phyloP scores from a whole-genome alignment of 257 asterid species.

The Fraxinus cuspidata region DNA sequence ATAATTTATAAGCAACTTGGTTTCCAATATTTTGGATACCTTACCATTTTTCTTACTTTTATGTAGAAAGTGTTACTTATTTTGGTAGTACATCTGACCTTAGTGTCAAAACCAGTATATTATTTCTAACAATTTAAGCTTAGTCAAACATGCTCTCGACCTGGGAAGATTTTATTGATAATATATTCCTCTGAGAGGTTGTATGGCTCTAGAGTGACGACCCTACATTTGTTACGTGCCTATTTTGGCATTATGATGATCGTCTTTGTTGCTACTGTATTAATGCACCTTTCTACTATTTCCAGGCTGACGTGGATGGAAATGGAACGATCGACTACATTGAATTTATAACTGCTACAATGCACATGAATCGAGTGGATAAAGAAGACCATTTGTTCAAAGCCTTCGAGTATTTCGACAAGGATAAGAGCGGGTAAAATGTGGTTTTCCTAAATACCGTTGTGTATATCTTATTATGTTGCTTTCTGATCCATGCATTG shows the following conservation, averaged over 20 bases:
- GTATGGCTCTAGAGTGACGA: background rate
- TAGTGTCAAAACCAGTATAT: background rate
- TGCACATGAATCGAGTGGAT: conserved; percentile 94
- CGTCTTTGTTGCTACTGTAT: background rate
- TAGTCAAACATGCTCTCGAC: background rate
- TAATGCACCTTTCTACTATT: background rate
- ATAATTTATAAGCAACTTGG: background rate
- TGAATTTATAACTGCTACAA: conserved; percentile 87
- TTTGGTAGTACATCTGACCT: background rate
- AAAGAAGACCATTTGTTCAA: conserved; percentile 82
- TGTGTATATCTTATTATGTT: conserved; percentile 1
- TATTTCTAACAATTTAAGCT: background rate
- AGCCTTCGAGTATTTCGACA: conserved; percentile 91
- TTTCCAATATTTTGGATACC: background rate
- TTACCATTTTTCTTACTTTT: background rate
- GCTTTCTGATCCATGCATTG: conserved; percentile 26
- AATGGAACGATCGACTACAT: conserved; percentile 84
- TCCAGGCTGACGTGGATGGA: conserved; percentile 92
- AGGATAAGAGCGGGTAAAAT: conserved; percentile 85
- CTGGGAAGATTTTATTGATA: background rate
- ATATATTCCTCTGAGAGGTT: background rate
- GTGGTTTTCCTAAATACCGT: conserved; percentile 11
- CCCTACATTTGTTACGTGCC: background rate
- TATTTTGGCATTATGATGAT: background rate
- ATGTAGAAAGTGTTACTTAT: background rate